Evolutionary conservation across 768 basidiomycete species (phyloP).

Genomic region (Russula foetens): DNA sequence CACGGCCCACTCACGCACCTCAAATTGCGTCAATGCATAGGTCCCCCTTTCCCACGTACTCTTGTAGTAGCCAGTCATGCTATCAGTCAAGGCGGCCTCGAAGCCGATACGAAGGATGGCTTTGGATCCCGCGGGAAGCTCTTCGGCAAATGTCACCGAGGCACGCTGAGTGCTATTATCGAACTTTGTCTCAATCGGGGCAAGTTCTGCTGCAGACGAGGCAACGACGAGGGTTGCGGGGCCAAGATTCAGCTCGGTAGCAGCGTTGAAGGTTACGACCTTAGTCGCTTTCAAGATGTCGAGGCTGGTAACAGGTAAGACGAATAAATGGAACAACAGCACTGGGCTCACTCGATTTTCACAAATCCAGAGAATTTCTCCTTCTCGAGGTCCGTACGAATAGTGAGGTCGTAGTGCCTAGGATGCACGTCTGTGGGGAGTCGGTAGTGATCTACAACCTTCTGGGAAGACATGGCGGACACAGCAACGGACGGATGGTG

Average conservation of each 20-base stretch:
- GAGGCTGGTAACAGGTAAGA: constrained; percentile 36
- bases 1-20: constrained; percentile 34
- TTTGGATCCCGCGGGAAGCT: constrained; percentile 59
- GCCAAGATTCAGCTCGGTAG: constrained; percentile 48
- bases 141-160: constrained; percentile 47
- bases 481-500: neutral
- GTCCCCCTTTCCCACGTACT: constrained; percentile 56
- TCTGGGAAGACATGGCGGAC: neutral
- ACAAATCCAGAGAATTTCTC: constrained; percentile 71
- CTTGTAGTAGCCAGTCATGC: constrained; percentile 83
- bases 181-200: constrained; percentile 38
- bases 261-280: constrained; percentile 52
- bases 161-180: constrained; percentile 61
- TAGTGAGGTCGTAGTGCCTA: constrained; percentile 67
- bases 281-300: constrained; percentile 55
- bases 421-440: constrained; percentile 62
- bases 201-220: constrained; percentile 38
- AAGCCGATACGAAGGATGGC: constrained; percentile 66
- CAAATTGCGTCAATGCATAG: constrained; percentile 86
- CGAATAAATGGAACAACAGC: neutral
- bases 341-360: constrained; percentile 48
- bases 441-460: constrained; percentile 33
- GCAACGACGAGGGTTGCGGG: constrained; percentile 45
- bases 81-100: constrained; percentile 52
- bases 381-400: constrained; percentile 77